phyloP scores from a whole-genome alignment of 305 asterid species.

The Fraxinus greggii region DNA sequence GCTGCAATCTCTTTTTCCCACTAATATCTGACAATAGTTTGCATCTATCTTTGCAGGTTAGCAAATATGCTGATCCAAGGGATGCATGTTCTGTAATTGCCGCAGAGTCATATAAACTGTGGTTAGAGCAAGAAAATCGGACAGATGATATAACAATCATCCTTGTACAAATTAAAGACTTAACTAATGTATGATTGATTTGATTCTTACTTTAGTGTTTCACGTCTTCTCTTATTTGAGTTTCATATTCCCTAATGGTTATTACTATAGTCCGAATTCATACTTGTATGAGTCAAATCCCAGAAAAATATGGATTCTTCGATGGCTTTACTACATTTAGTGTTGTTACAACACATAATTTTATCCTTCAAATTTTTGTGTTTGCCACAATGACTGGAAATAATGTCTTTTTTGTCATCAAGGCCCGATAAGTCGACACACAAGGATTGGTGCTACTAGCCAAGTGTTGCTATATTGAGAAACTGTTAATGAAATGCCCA shows the following conservation, averaged over 20 bases:
- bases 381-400: background rate
- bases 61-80: constrained; percentile 64
- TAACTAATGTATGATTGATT: constrained; percentile 43
- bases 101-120: constrained; percentile 75
- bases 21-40: constrained; percentile 10
- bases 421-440: background rate
- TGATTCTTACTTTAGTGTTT: constrained; percentile 25
- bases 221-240: constrained; percentile 23
- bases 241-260: constrained; percentile 21
- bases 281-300: constrained; percentile 10
- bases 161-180: constrained; percentile 69
- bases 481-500: background rate
- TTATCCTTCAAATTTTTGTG: background rate
- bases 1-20: background rate
- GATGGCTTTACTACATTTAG: background rate
- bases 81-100: constrained; percentile 86
- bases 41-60: constrained; percentile 47
- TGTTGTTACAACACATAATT: background rate
- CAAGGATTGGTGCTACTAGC: background rate
- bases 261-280: background rate
- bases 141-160: constrained; percentile 94
- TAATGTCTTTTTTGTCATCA: background rate
- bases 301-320: too few relatives aligned
- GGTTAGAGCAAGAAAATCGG: constrained; percentile 90
- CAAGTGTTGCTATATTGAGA: background rate